phyloP scores from a whole-genome alignment of 2,329 filamentous ascomycete species.

The Calonectria pseudoreteaudii region DNA sequence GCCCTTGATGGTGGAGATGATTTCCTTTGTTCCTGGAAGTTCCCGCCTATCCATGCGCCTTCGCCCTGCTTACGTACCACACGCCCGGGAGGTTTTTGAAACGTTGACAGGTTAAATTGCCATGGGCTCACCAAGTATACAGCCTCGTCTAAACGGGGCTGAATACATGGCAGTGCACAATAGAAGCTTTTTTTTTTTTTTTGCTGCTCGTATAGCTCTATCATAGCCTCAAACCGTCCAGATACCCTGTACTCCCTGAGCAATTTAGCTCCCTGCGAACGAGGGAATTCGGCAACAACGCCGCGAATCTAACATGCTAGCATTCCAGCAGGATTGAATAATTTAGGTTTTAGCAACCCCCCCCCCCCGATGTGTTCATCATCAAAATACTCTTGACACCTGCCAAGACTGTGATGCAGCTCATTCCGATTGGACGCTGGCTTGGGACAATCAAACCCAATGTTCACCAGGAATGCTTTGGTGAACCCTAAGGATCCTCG shows the following conservation, averaged over 20 bases:
- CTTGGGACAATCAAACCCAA: background rate
- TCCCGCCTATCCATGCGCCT: conserved; percentile 5
- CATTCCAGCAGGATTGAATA: background rate
- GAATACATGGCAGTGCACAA: background rate
- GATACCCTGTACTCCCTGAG: background rate
- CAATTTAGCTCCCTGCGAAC: background rate
- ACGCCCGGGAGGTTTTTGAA: background rate
- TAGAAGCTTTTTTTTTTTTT: background rate
- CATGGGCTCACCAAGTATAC: background rate
- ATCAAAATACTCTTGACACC: background rate
- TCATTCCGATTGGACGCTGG: background rate
- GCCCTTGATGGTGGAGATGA: conserved; percentile 12
- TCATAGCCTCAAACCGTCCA: background rate
- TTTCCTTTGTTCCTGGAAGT: conserved; percentile 13
- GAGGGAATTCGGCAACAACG: background rate
- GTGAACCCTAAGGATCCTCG: background rate
- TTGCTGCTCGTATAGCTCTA: background rate
- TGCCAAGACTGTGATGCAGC: background rate
- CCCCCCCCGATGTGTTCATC: background rate
- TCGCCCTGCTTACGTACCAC: conserved; percentile 7
- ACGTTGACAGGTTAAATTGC: conserved; percentile 1
- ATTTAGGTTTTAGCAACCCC: background rate
- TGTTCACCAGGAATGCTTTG: background rate
- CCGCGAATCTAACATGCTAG: background rate
- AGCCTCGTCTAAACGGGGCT: background rate